Evolutionary conservation across 805 yeast genomes (phyloP), one percentile per base, ranked within the genome.

Genomic region (Wickerhamiella parazyma): DNA sequence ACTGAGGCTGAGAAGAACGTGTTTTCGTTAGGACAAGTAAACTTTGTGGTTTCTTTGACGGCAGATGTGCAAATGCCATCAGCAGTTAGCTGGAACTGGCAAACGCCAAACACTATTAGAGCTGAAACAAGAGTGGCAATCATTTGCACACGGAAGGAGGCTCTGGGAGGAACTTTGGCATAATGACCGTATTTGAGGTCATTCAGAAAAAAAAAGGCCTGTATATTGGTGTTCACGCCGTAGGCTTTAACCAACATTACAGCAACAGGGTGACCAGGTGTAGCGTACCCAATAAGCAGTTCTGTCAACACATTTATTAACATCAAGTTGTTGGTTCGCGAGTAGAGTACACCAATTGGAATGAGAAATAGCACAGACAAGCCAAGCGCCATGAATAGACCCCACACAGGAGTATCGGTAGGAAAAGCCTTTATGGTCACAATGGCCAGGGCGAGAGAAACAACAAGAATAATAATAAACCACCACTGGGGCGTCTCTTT

Each of bases 211-310:
- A 67, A 65, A 34, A 70, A 65, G 1, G 80, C 78, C 54, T 77
- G 81, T 80, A 72, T 70, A 52, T 74, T 80, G 46, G 76, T 73
- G 53, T 75, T 76, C 54, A 67, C 68, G 19, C 80, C 81, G 49
- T 67, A 71, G 16, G 76, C 70, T 59, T 75, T 76, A 57, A 75
- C 63, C 47, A 71, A 69, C 67, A 79, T 73, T 56, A 76, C 66
- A 1, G 83, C 81, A 66, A 48, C 78, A 74, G 54, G 69, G 63
- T 67, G 65, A 25, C 41, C 41, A 4, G 84, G 84, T 17, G 76
- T 63, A 43, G 78, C 71, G 54, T 75, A 77, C 3, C 85, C 85
- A 40, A 75, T 71, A 42, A 80, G 67, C 44, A 80, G 61, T 54
- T 78, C 83, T 6, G 75, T 72, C 40, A 80, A 59, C 1, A 77